Evolutionary conservation across 345 rosid species (phyloP), one percentile per base, ranked within the genome.

Genomic region (Fremontodendron californicum): DNA sequence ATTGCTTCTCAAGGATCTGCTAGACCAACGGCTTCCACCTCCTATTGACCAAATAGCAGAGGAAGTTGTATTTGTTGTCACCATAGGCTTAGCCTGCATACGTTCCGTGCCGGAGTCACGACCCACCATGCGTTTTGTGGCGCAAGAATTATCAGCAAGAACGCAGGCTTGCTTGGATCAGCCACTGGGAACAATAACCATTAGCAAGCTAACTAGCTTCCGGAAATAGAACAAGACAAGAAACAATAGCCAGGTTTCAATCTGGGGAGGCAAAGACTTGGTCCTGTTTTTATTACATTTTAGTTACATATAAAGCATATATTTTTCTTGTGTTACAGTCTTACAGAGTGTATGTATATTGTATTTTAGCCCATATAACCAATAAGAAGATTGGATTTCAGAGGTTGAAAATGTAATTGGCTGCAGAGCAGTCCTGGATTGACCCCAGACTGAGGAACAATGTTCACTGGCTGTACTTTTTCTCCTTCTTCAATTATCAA

Each of bases 41-140:
- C 96, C 90, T 0, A 16, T 71, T 3, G 81, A 86, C 35, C 84
- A 79, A 78, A 7, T 85, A 37, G 94, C 91, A 21, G 87, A 87
- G 48, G 81, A 84, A 67, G 88, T 86, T 42, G 89, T 78, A 62
- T 81, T 74, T 46, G 74, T 80, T 12, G 63, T 88, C 42, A 80
- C 49, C 3, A 11, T 86, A 29, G 92, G 84, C 18, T 73, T 91
- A 71, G 87, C 90, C 69, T 12, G 96, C 81, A 81, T 82, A 0
- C 66, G 61, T 23, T 57, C 43, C 49, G 42, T 9, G 54, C 86
- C 91, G 4, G 84, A 88, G 12, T 73, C 81, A 15, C 46, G 90
- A 51, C 92, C 96, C 31, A 61, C 75, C 31, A 91, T 91, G 91
- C 86, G 85, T 9, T 82, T 70, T 31, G 84, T 89, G 55, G 92